Conservation (phyloP, 495 filamentous ascomycete species). For the Penicillium daleae region DNA sequence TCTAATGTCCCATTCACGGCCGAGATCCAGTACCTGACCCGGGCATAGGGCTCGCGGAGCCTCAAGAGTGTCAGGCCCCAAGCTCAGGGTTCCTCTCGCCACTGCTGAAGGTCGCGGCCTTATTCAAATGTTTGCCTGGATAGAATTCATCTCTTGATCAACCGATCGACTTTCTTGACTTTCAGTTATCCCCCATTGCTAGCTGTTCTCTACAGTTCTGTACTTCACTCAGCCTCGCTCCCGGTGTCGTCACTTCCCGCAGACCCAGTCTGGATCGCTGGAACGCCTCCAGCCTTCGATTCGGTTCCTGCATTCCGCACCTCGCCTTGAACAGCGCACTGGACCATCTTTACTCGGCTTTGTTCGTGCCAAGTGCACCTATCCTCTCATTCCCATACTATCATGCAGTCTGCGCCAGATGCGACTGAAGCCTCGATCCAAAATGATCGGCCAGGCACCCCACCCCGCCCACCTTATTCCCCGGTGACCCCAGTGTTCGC, state of each 20-base stretch:
- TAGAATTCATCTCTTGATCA: not conserved
- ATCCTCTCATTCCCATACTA: not conserved
- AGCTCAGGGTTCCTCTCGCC: not conserved
- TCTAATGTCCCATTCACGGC: constrained; percentile 6
- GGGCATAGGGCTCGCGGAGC: not conserved
- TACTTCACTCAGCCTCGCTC: not conserved
- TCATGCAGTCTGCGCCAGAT: constrained; percentile 17
- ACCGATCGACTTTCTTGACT: not conserved
- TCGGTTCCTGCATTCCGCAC: constrained; percentile 10
- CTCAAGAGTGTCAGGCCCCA: not conserved
- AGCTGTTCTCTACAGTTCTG: not conserved
- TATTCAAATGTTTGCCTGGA: not conserved
- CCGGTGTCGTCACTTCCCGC: constrained; percentile 23
- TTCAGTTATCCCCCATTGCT: not conserved
- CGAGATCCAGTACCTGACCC: not conserved
- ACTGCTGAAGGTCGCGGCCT: not conserved
- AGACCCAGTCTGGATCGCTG: constrained; percentile 14
- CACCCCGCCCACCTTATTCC: constrained; percentile 52
- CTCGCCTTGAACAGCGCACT: constrained; percentile 7
- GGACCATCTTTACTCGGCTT: constrained; percentile 5
- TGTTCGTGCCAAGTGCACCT: not conserved
- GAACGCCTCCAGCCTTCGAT: constrained; percentile 8
- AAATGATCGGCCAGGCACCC: constrained; percentile 42
- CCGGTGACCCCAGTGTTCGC: constrained; percentile 52
- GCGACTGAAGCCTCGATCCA: constrained; percentile 11